Conservation (phyloP, 495 filamentous ascomycete genomes). For the Xylaria flabelliformis region DNA sequence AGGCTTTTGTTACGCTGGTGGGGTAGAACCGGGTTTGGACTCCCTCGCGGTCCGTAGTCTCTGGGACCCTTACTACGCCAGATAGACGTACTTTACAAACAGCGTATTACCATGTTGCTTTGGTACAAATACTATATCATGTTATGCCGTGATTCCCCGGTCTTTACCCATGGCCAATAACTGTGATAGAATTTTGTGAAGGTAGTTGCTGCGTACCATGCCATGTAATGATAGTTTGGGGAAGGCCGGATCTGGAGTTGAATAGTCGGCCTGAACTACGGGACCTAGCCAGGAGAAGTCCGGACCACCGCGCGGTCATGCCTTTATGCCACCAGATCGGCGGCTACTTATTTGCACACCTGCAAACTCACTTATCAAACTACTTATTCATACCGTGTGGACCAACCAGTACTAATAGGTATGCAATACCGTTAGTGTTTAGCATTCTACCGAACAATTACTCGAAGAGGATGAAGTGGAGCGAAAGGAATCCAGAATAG, state of each 20-base stretch:
- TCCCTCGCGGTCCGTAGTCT: slow-evolving; percentile 3
- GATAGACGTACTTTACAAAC: not conserved
- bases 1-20: not conserved
- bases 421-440: not conserved
- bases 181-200: not conserved
- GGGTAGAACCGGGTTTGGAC: slow-evolving; percentile 1
- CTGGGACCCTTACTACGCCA: not conserved
- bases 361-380: not conserved
- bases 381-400: not conserved
- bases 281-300: not conserved
- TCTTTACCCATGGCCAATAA: not conserved
- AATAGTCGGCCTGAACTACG: not conserved
- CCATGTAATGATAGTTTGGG: not conserved
- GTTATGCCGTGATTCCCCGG: not conserved
- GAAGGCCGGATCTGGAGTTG: not conserved
- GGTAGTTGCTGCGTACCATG: not conserved
- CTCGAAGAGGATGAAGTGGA: not conserved
- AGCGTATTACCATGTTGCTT: not conserved
- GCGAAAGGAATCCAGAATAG: not conserved
- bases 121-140: not conserved
- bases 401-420: not conserved
- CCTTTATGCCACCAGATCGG: not conserved
- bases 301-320: not conserved
- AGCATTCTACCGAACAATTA: not conserved
- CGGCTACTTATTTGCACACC: not conserved